phyloP scores from a whole-genome alignment of 495 filamentous ascomycete species.

The Aspergillus carlsbadensis region DNA sequence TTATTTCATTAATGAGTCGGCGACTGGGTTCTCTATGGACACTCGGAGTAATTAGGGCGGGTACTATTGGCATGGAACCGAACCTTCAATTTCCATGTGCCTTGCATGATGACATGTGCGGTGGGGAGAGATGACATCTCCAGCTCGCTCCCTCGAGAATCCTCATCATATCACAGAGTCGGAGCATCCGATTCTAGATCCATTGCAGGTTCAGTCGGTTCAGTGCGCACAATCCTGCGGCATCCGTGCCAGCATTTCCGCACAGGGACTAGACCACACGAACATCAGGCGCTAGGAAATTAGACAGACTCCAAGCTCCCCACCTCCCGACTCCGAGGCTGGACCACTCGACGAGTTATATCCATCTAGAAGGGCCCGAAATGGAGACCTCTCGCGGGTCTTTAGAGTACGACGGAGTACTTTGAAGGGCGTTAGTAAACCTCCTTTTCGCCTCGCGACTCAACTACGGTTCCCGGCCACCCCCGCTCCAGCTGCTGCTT shows the following conservation, averaged over 20 bases:
- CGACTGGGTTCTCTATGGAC: neutral
- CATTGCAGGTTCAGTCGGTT: neutral
- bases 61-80: neutral
- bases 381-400: too few species aligned
- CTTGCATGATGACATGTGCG: constrained; percentile 14
- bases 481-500: constrained; percentile 17
- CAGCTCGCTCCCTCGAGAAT: too few species aligned
- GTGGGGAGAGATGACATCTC: neutral
- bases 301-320: constrained; percentile 16
- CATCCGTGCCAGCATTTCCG: too few species aligned
- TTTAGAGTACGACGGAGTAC: too few species aligned
- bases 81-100: constrained; percentile 7
- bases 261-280: neutral
- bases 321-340: constrained; percentile 28
- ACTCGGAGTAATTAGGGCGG: neutral
- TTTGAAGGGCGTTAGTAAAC: neutral
- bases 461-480: constrained; percentile 10
- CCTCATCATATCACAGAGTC: neutral
- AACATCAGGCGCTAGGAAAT: neutral
- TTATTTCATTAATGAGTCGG: too few species aligned
- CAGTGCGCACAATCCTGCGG: neutral
- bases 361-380: neutral
- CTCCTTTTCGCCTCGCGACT: constrained; percentile 16
- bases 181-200: neutral
- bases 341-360: constrained; percentile 13